Percentiles rank a stretch among this genome's conserved stretches.
Evolutionary conservation across 73 alveolate species (phyloP).

Genomic region (Urostyla sp.): DNA sequence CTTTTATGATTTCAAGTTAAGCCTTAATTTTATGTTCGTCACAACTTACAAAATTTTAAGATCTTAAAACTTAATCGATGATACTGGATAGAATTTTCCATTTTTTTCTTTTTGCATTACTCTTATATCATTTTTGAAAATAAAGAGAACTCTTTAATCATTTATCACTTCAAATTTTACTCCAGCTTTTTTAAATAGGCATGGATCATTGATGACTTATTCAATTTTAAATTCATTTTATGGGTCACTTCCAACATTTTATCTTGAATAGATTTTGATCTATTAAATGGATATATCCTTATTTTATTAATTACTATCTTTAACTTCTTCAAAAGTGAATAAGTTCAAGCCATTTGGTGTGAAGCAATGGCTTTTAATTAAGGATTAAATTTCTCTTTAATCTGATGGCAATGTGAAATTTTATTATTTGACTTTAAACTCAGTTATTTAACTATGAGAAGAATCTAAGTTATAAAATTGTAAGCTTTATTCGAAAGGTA

Average conservation of each 20-base stretch:
- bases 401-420: not conserved
- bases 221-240: constrained; percentile 6
- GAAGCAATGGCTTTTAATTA: not conserved
- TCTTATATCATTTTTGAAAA: not conserved
- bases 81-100: not conserved
- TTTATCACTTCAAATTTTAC: not conserved
- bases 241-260: not conserved
- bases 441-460: not conserved
- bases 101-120: not conserved
- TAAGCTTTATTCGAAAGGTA: not conserved
- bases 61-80: not conserved
- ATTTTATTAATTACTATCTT: not conserved
- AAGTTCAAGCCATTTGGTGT: constrained; percentile 9
- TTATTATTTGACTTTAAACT: not conserved
- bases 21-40: constrained; percentile 15
- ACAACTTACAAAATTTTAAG: not conserved
- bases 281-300: not conserved
- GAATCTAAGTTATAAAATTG: constrained; percentile 15
- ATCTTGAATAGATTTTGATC: constrained; percentile 17
- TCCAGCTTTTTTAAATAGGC: not conserved
- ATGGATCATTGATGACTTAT: constrained; percentile 28
- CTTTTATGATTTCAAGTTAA: not conserved
- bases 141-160: not conserved
- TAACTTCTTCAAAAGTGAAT: constrained; percentile 21
- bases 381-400: not conserved